Conservation (phyloP, 805 yeast genomes). For the Starmerella vaccinii region DNA sequence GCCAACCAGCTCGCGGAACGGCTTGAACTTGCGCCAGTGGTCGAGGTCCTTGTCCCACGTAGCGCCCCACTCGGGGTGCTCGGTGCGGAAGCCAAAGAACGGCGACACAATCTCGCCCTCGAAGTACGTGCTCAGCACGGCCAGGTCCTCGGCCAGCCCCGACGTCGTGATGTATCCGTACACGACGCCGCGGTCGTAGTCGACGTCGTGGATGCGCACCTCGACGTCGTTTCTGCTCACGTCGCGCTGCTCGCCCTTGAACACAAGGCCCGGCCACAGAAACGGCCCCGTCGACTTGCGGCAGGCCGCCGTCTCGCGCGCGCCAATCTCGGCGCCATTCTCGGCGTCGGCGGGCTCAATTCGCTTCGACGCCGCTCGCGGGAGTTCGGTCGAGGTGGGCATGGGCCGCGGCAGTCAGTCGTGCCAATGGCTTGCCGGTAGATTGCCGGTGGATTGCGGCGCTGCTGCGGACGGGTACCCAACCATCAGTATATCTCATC, state of each 20-base stretch:
- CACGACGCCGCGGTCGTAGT: constrained; percentile 2
- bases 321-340: background rate
- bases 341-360: too few relatives aligned
- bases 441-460: background rate
- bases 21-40: background rate
- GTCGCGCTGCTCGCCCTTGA: constrained; percentile 6
- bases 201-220: constrained; percentile 4
- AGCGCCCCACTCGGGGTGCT: constrained; percentile 6
- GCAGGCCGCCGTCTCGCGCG: background rate
- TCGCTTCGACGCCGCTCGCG: background rate
- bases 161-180: constrained; percentile 5
- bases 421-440: background rate
- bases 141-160: constrained; percentile 4
- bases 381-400: constrained; percentile 1
- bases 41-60: constrained; percentile 2
- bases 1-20: background rate
- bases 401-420: background rate
- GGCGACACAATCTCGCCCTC: constrained; percentile 8
- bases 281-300: constrained; percentile 2
- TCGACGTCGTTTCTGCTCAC: background rate
- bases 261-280: constrained; percentile 7
- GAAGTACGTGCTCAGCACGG: constrained; percentile 7
- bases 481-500: background rate
- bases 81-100: constrained; percentile 2
- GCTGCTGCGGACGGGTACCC: background rate